Evolutionary conservation across 2,329 filamentous ascomycete species (phyloP).

Genomic region (Fusarium staphyleae): DNA sequence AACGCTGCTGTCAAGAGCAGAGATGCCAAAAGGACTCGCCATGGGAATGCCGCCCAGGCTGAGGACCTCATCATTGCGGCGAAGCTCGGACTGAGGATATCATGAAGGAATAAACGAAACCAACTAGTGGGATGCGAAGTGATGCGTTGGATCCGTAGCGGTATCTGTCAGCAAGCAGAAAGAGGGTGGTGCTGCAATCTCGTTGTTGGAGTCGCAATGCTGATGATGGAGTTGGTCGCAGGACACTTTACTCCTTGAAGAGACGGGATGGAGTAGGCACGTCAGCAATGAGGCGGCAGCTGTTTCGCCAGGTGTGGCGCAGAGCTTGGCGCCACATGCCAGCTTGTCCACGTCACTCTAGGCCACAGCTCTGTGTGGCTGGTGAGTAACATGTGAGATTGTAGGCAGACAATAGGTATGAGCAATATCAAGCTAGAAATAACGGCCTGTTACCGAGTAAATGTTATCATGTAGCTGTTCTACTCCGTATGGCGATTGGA

Average conservation of each 20-base stretch:
- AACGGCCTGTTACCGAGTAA: too few relatives aligned
- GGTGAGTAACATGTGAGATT: neutral
- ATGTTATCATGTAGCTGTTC: too few relatives aligned
- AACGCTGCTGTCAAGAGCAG: conserved; percentile 50
- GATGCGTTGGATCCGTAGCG: conserved; percentile 8
- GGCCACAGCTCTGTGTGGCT: conserved; percentile 2
- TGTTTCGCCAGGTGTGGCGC: conserved; percentile 37
- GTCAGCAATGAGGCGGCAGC: conserved; percentile 41
- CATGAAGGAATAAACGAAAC: conserved; percentile 50
- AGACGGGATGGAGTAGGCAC: conserved; percentile 15
- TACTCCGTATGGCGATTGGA: too few relatives aligned
- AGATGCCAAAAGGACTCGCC: conserved; percentile 61
- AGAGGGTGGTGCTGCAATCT: too few relatives aligned
- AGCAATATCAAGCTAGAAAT: too few relatives aligned
- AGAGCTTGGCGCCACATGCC: conserved; percentile 37
- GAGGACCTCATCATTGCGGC: conserved; percentile 62
- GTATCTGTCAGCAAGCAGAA: neutral
- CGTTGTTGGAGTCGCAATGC: conserved; percentile 14
- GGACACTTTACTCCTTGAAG: conserved; percentile 39
- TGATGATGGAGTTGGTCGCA: conserved; percentile 24
- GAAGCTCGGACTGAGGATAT: conserved; percentile 43
- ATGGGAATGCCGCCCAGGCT: conserved; percentile 56
- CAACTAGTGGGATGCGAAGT: conserved; percentile 5
- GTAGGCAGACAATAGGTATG: neutral
- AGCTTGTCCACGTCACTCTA: conserved; percentile 17